Base-by-base conservation (phyloP, 805 yeast species). In the Yarrowia deformans region DNA sequence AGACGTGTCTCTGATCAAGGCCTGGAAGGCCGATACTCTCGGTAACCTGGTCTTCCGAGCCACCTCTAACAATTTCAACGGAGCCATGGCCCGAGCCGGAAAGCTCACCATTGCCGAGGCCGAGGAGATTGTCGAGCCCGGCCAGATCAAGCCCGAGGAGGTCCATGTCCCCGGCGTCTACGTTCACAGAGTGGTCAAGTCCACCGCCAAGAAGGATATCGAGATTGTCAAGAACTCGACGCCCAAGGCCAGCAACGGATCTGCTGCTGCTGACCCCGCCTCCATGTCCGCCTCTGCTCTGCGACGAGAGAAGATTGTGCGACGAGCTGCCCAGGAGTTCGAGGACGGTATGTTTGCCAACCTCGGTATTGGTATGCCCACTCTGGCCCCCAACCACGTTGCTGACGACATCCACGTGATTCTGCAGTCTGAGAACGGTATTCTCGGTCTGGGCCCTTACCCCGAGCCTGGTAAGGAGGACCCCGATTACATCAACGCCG, bases 301-400 rank as follows among this genome's bases (percentile, higher is more conserved):
- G 34, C 55, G 68, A 63, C 77, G 82, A 58, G 76, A 73, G 37
- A 74, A 77, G 66, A 83, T 84, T 69, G 82, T 81, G 37, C 75
- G 75, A 67, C 78, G 86, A 39, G 84, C 84, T 1, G 81, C 86
- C 1, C 75, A 79, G 73, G 87, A 84, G 74, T 83, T 84, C 72
- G 72, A 73, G 39, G 78, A 80, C 70, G 84, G 85, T 13, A 73
- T 77, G 69, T 80, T 78, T 61, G 85, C 81, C 68, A 84, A 84
- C 71, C 75, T 83, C 54, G 87, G 86, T 16, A 81, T 83, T 19
- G 86, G 86, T n/a, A 77, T 84, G 78, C 86, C 86, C 8, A 83
- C 85, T 1, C 74, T 84, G 68, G 83, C 84, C 7, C 84, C 85
- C 13, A 78, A 74, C 69, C 82, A 75, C 72, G 73, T 83, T 43